Evolutionary conservation across 179 eudicot genomes (phyloP), one percentile per base, ranked within the genome.

Genomic region (Spinacia oleracea): DNA sequence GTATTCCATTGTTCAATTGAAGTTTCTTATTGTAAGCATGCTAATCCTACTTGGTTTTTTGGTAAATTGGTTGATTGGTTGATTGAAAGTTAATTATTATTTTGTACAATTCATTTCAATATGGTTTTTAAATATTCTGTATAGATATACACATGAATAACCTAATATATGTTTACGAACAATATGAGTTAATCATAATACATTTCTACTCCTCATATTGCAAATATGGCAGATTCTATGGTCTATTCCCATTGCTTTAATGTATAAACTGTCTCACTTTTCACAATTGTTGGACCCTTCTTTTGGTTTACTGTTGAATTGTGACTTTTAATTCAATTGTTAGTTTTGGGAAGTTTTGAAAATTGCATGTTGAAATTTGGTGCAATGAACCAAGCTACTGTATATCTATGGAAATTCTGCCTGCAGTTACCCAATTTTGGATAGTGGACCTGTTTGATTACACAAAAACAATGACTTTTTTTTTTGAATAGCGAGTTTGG

Each of bases 141-240:
- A n/a, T n/a, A n/a, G n/a, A n/a, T n/a, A n/a, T n/a, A n/a, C n/a
- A n/a, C n/a, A n/a, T n/a, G n/a, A n/a, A n/a, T n/a, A n/a, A n/a
- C n/a, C n/a, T n/a, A n/a, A n/a, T n/a, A n/a, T n/a, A n/a, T n/a
- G n/a, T n/a, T 21, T 56, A 46, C 29, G 46, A 59, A 18, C 2
- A 46, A 1, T 40, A 67, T 77, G 81, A 80, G 62, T 58, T 80
- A 69, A 76, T 76, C 72, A 77, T 77, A 31, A 48, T 55, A 51
- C 78, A 64, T 20, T 83, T 70, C 45, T 82, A 67, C 53, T 70
- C 25, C 62, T 64, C 12, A 40, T 29, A 58, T 73, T 48, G 27
- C 10, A 46, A 82, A 4, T 40, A 83, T 83, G 86, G 80, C 81
- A 16, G 86, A 83, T 77, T 75, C 81, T 77, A 10, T 83, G 31